Percentiles rank a stretch among this genome's conserved stretches.
Conservation (phyloP, 306 rosid genomes). For the Rosa chinensis region DNA sequence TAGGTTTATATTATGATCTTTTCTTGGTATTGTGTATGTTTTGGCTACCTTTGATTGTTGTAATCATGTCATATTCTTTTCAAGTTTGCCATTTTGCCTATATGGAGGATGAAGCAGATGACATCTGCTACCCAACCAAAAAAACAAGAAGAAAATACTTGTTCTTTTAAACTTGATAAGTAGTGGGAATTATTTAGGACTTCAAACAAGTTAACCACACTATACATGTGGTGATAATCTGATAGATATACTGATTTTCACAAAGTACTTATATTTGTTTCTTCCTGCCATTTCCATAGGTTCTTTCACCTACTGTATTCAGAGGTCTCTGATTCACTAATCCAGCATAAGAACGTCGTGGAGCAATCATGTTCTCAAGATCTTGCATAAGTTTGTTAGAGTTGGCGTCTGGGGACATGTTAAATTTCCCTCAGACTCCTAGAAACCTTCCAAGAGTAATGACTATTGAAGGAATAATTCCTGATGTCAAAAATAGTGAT, state of each 20-base stretch:
- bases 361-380: conserved; percentile 51
- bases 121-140: neutral
- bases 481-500: conserved; percentile 48
- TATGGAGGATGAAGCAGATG: neutral
- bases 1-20: neutral
- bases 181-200: neutral
- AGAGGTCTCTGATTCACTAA: conserved; percentile 8
- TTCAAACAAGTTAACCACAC: neutral
- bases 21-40: neutral
- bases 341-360: neutral
- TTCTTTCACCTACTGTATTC: conserved; percentile 18
- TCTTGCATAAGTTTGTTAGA: conserved; percentile 61
- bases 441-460: conserved; percentile 52
- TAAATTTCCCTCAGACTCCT: conserved; percentile 55
- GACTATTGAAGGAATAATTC: conserved; percentile 48
- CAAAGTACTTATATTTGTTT: conserved; percentile 17
- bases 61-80: conserved; percentile 4
- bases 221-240: neutral
- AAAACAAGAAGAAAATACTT: neutral
- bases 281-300: conserved; percentile 29
- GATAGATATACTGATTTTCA: neutral
- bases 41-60: neutral
- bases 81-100: neutral
- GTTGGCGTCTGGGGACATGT: conserved; percentile 57
- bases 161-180: neutral